Base-by-base conservation (phyloP, 2,329 filamentous ascomycete genomes). In the Alternaria brassicicola region DNA sequence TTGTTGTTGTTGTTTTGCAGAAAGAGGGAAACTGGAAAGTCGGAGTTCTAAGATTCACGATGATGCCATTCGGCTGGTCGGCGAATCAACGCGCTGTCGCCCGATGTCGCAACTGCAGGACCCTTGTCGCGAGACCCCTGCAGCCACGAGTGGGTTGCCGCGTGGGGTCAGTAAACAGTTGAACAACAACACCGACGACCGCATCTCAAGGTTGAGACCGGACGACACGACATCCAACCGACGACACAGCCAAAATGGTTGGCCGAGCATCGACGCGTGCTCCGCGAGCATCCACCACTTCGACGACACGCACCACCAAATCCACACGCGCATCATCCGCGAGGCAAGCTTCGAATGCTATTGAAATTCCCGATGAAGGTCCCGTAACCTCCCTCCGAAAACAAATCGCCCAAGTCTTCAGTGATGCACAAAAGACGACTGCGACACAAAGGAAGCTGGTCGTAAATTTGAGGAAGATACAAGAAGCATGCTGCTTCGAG, bases 361-460 rank as follows among this genome's bases (percentile, higher is more conserved):
- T 80, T 52, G 78, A 81, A 43, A 73, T 90, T n/a, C 89, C 90
- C 36, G 85, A 89, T 69, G 92, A 97, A 73, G 85, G 88, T 3
- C 85, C 87, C 52, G 83, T 87, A 45, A 92, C 86, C 57, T 85
- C 85, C 15, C 80, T 97, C 66, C 90, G 93, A 69, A 85, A 84
- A 33, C 89, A 91, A 72, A 84, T 97, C 51, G 90, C 88, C 73
- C 73, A 76, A 28, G 74, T 83, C 17, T 84, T 85, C 63, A 69
- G 73, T 38, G 93, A 84, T 62, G 79, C 94, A 31, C 95, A 99
- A 77, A 89, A 89, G 68, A 96, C 91, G 1, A 96, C 91, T 0
- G 92, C 93, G 1, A 91, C 91, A 2, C 95, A 99, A 76, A 85
- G 94, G 59, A 98, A 98, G 75, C 85, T 97, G 0, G 89, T 90